Base-by-base conservation (phyloP, 768 basidiomycete species). In the Xerocomellus chrysenteron region DNA sequence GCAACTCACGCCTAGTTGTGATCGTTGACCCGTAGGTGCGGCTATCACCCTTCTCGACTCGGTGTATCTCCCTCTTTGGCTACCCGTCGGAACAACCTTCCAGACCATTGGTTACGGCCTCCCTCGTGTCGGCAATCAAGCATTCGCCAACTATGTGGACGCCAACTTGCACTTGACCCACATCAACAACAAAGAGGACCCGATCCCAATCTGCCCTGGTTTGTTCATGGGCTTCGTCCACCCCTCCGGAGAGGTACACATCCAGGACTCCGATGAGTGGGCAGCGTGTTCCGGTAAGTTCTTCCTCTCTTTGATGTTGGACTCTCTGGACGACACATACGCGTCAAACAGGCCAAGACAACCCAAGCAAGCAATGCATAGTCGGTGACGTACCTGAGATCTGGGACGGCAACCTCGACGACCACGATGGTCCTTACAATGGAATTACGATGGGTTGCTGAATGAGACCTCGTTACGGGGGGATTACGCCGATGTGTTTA, bases 141-240 rank as follows among this genome's bases (percentile, higher is more conserved):
- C 75, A 2, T 87, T 86, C 56, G 84, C 84, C 1, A 60, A 83
- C 60, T 80, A 79, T 60, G 77, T 85, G 47, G 81, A 85, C 58
- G 68, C 75, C 12, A 69, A 80, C 43, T 45, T 73, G 39, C 57
- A 70, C 13, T 61, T 84, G 45, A 83, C 76, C 4, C 84, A 80
- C 56, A 77, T 87, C 66, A 85, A 80, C 66, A 85, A 87, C 69
- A 44, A 68, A 56, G 53, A 74, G 50, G 79, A 80, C 51, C 66
- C 71, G 0, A 59, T 80, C 17, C 79, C 79, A 2, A 75, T 63
- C 50, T 48, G 41, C 30, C 75, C 75, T 5, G 64, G 66, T 7
- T 64, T 41, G 59, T 75, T 74, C 67, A n/a, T 79, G 52, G 77
- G 67, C 19, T 81, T 68, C 50, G 68, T 65, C 8, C 78, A 80